These are phyloP conservation scores for Venustampulla echinocandica DNA, from an alignment of 495 filamentous ascomycete genomes.

Conservation along the genomic window DNA sequence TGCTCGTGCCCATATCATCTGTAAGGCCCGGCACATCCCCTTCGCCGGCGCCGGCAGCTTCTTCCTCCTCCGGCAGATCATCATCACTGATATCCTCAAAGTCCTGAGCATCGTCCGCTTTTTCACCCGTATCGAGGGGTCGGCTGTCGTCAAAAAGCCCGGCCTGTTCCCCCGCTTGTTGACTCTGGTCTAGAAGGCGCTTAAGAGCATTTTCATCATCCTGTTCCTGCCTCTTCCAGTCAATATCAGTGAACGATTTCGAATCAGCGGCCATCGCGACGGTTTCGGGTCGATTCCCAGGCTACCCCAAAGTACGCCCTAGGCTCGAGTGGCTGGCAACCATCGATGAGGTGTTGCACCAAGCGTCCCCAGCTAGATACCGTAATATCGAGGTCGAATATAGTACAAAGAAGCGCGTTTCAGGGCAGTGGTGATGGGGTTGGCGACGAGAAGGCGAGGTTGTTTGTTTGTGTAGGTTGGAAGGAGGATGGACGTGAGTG, in stretches of 20 bases:
- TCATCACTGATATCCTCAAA: slow-evolving; percentile 75
- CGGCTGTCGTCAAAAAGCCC: slow-evolving; percentile 17
- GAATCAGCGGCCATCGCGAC: slow-evolving; percentile 3
- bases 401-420: no score
- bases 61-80: slow-evolving; percentile 40
- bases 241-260: slow-evolving; percentile 5
- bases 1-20: slow-evolving; percentile 38
- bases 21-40: slow-evolving; percentile 37
- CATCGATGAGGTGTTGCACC: no score
- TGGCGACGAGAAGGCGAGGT: no score
- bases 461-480: no score
- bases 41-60: slow-evolving; percentile 25
- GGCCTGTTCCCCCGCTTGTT: slow-evolving; percentile 35
- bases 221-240: slow-evolving; percentile 17
- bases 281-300: no score
- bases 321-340: no score
- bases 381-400: no score
- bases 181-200: slow-evolving; percentile 21
- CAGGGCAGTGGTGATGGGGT: no score
- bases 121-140: slow-evolving; percentile 37
- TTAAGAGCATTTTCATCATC: slow-evolving; percentile 10
- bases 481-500: no score
- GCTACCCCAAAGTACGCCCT: no score
- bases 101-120: slow-evolving; percentile 74
- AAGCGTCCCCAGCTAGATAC: no score